These are phyloP conservation scores for Ceratocystiopsis brevicomis DNA, from an alignment of 2,329 filamentous ascomycete genomes.

Conservation along the genomic window DNA sequence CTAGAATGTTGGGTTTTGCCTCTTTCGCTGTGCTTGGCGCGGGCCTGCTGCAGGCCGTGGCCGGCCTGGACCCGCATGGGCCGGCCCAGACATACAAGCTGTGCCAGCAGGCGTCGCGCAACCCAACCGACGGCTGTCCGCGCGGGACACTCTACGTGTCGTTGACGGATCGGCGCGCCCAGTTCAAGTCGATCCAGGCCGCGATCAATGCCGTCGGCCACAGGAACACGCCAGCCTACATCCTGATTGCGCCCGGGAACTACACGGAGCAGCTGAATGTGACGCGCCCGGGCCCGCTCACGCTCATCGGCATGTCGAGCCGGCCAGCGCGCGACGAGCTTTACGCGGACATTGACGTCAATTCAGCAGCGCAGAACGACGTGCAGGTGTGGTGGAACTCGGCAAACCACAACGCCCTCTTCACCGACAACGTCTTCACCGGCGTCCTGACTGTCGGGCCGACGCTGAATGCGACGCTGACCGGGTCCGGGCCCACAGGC, in stretches of 20 bases:
- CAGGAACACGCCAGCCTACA: conserved; percentile 27
- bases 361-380: conserved; percentile 15
- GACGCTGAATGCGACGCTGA: conserved; percentile 41
- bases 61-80: too few species aligned
- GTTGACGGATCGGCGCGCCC: conserved; percentile 15
- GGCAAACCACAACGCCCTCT: conserved; percentile 28
- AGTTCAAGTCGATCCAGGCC: conserved; percentile 21
- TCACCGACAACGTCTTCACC: conserved; percentile 42
- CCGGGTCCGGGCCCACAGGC: conserved; percentile 42
- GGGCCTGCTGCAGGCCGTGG: too few species aligned
- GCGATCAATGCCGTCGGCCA: conserved; percentile 22
- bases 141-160: conserved; percentile 23
- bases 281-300: conserved; percentile 40
- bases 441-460: conserved; percentile 43
- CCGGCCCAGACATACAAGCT: too few species aligned
- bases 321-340: conserved; percentile 12
- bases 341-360: too few species aligned
- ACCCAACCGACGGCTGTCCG: conserved; percentile 21
- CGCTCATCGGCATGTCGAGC: conserved; percentile 39
- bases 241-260: conserved; percentile 39
- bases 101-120: conserved; percentile 7
- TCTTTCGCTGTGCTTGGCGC: too few species aligned
- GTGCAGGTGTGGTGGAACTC: conserved; percentile 41
- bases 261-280: conserved; percentile 49
- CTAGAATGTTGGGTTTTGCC: too few species aligned